Base-by-base conservation (phyloP, 2,329 filamentous ascomycete genomes). In the Colletotrichum paranaense region DNA sequence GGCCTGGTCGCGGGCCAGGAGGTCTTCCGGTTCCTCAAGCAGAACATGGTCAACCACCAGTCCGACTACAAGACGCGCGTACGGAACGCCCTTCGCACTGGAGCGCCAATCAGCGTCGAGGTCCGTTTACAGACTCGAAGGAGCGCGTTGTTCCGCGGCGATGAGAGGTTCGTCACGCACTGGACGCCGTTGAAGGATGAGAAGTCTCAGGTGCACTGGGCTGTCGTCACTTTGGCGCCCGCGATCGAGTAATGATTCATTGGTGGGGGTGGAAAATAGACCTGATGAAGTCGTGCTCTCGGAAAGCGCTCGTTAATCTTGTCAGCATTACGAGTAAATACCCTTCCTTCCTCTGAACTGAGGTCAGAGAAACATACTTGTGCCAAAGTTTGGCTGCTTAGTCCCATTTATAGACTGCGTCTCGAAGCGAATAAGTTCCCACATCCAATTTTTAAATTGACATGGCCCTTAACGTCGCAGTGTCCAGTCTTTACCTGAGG, bases 61-160 rank as follows among this genome's bases (percentile, higher is more conserved):
- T 70, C 72, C 8, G 78, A 78, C 35, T 78, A 76, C 72, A 78
- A 78, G 70, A 28, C 60, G 3, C 72, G 76, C 11, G 77, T 79
- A 5, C 74, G 77, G 1, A 72, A n/a, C n/a, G 68, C 49, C 19
- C 30, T 74, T 9, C 72, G 72, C 1, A 76, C 76, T 30, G 82
- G 83, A 63, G 77, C 76, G 28, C 82, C 84, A 12, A 76, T 80
- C 60, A 78, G 77, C 35, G 72, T 78, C 3, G 76, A 78, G 53
- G 46, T 79, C 28, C 77, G 78, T 4, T 72, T 79, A 22, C 77
- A 79, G 73, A 79, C 78, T 7, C 69, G 74, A 26, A 76, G 78
- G 28, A 78, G 76, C 35, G 77, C 77, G 22, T 53, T 76, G 12
- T 79, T 79, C 57, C 75, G 78, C 4, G 66, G 73, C 2, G 78